These are phyloP conservation scores for Flaveria ramosissima DNA, from an alignment of 129 eudicot species.

Conservation along the genomic window DNA sequence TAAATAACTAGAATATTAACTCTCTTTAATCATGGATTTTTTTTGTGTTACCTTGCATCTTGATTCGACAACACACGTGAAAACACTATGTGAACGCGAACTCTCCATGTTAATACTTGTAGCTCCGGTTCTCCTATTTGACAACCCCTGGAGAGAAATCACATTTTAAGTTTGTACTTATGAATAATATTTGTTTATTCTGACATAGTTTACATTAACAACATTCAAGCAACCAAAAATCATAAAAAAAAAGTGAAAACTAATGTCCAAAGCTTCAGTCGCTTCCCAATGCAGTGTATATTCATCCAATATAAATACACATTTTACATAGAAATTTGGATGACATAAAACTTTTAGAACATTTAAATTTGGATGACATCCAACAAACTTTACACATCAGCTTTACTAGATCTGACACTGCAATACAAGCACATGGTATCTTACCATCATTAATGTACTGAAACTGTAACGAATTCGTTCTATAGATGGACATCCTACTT, in stretches of 20 bases:
- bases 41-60: constrained; percentile 72
- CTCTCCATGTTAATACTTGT: constrained; percentile 92
- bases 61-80: constrained; percentile 97
- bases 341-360: neutral
- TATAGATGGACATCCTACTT: constrained; percentile 10
- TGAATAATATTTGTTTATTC: neutral
- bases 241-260: neutral
- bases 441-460: neutral
- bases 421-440: neutral
- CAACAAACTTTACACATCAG: neutral
- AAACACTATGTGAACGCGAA: constrained; percentile 97
- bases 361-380: neutral
- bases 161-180: neutral
- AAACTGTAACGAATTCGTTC: constrained; percentile 10
- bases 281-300: neutral
- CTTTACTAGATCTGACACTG: neutral
- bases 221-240: neutral
- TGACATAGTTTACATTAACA: neutral
- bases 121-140: constrained; percentile 83
- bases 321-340: constrained; percentile 1
- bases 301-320: neutral
- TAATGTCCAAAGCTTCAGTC: constrained; percentile 1
- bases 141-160: constrained; percentile 65
- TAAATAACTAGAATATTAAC: neutral
- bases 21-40: constrained; percentile 14